Percentiles rank a stretch among this genome's conserved stretches.
Conservation (phyloP, 2,329 filamentous ascomycete species). For the Chlorencoelia australis region DNA sequence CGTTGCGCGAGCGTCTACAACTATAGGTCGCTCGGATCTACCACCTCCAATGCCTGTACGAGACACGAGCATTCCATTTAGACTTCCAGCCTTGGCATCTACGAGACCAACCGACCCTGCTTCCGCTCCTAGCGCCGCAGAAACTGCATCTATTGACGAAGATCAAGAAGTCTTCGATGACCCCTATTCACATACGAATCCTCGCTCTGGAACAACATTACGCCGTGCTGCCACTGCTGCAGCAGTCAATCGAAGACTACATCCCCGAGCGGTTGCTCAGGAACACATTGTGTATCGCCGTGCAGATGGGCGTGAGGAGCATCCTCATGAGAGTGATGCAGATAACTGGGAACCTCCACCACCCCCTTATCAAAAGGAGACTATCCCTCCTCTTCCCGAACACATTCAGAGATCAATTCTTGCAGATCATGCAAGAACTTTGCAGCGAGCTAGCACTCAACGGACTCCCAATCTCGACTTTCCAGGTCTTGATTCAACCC, state of each 20-base stretch:
- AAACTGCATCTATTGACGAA: slow-evolving; percentile 23
- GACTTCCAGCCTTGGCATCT: slow-evolving; percentile 7
- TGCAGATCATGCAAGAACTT: slow-evolving; percentile 21
- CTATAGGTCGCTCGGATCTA: slow-evolving; percentile 17
- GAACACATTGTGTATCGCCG: slow-evolving; percentile 53
- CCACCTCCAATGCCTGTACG: slow-evolving; percentile 19
- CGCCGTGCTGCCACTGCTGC: slow-evolving; percentile 69
- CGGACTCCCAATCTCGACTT: slow-evolving; percentile 17
- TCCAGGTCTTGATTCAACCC: slow-evolving; percentile 17
- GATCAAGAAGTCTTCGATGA: slow-evolving; percentile 49
- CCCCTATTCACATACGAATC: slow-evolving; percentile 63
- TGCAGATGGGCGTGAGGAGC: slow-evolving; percentile 58
- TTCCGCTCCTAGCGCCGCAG: slow-evolving; percentile 12
- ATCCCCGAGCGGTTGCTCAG: slow-evolving; percentile 46
- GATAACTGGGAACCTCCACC: slow-evolving; percentile 84
- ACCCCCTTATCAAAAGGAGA: slow-evolving; percentile 64
- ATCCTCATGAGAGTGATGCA: slow-evolving; percentile 78
- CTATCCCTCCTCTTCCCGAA: slow-evolving; percentile 28
- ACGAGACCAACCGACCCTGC: slow-evolving; percentile 15
- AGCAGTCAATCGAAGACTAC: slow-evolving; percentile 58
- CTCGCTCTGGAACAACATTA: slow-evolving; percentile 59
- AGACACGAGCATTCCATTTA: slow-evolving; percentile 11
- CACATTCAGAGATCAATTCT: slow-evolving; percentile 27
- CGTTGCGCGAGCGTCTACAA: slow-evolving; percentile 41
- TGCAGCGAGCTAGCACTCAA: slow-evolving; percentile 22